A percentile compares a stretch with the other conserved stretches of the same genome.
phyloP scores from a whole-genome alignment of 208 protist species.

The Porcisia hertigi region DNA sequence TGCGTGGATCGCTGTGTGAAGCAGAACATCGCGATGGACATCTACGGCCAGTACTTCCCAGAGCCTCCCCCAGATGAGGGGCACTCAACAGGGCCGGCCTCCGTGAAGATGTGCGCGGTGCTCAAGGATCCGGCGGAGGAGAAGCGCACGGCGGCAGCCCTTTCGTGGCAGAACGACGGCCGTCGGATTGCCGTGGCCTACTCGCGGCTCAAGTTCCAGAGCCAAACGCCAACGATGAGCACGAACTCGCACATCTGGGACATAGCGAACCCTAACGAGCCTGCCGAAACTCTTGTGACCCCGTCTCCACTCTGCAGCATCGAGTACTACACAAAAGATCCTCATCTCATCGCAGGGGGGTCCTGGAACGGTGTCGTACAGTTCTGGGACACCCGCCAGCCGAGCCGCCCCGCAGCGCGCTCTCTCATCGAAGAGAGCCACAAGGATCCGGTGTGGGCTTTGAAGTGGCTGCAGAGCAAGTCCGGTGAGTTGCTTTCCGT shows the following conservation, averaged over 20 bases:
- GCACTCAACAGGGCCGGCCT: conserved; percentile 80
- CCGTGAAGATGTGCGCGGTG: conserved; percentile 93
- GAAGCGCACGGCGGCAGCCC: conserved; percentile 89
- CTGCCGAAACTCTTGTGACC: conserved; percentile 91
- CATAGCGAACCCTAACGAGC: conserved; percentile 96
- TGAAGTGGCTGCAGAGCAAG: conserved; percentile 97
- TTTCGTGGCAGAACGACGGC: conserved; percentile 96
- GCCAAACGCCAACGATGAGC: conserved; percentile 87
- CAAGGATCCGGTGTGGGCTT: conserved; percentile 96
- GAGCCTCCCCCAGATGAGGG: conserved; percentile 81
- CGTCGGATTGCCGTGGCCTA: conserved; percentile 95
- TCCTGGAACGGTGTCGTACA: conserved; percentile 97
- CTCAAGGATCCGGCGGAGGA: conserved; percentile 93
- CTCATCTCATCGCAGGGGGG: conserved; percentile 95
- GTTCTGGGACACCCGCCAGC: conserved; percentile 96
- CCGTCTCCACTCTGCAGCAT: conserved; percentile 94
- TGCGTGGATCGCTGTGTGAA: conserved; percentile 91
- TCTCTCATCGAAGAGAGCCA: conserved; percentile 96
- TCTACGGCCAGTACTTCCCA: conserved; percentile 96
- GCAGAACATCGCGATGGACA: conserved; percentile 98
- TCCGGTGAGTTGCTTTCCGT: conserved; percentile 94
- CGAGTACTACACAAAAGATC: conserved; percentile 96
- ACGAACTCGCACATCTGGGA: conserved; percentile 97
- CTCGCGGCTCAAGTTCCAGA: conserved; percentile 94
- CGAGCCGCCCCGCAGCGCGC: conserved; percentile 71